Percentiles rank a stretch among this genome's conserved stretches.
phyloP scores from a whole-genome alignment of 441 rosid species.

The Corymbia citriodora region DNA sequence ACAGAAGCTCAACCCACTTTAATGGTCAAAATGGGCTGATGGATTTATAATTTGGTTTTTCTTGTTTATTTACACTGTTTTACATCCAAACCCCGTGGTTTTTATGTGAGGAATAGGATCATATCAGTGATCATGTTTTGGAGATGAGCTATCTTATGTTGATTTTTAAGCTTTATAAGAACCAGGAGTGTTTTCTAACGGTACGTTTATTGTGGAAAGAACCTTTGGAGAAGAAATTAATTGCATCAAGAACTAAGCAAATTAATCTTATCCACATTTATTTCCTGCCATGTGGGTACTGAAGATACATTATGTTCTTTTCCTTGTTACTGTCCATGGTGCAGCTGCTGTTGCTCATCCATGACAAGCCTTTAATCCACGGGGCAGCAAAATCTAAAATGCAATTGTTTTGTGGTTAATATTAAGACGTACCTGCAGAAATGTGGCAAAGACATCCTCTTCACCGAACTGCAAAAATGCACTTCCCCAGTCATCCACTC shows the following conservation, averaged over 20 bases:
- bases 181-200: background rate
- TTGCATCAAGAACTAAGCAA: background rate
- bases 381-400: background rate
- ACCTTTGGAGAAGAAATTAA: background rate
- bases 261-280: background rate
- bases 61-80: background rate
- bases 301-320: background rate
- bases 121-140: background rate
- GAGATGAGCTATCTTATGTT: background rate
- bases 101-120: background rate
- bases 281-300: background rate
- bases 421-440: slow-evolving; percentile 55
- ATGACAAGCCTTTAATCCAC: background rate
- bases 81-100: background rate
- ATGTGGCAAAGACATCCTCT: slow-evolving; percentile 78
- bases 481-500: slow-evolving; percentile 63
- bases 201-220: background rate
- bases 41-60: background rate
- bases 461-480: slow-evolving; percentile 47
- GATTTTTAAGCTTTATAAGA: background rate
- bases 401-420: background rate
- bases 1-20: background rate
- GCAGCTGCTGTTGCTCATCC: background rate
- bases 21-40: background rate
- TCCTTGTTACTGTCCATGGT: background rate